Conservation (phyloP, 163 green algal genomes). For the Chloromonas sp. region DNA sequence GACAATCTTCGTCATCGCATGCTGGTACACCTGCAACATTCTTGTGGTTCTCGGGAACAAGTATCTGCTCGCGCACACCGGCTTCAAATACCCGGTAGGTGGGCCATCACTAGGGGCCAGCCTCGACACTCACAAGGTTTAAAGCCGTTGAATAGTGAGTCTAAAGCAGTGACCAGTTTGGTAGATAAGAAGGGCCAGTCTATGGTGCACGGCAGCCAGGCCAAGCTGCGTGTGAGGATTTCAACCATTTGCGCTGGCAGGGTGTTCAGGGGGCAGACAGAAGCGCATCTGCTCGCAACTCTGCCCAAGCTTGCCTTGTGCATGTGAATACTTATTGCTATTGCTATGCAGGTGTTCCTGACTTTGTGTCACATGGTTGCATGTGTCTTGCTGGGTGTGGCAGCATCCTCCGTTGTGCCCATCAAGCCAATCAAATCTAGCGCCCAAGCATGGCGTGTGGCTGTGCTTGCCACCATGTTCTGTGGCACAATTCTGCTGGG, state of each 20-base stretch:
- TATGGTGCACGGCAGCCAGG: too few relatives aligned
- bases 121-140: too few relatives aligned
- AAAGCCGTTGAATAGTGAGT: too few relatives aligned
- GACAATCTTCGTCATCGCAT: slow-evolving; percentile 7
- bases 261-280: too few relatives aligned
- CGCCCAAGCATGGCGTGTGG: slow-evolving; percentile 79
- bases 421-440: slow-evolving; percentile 63
- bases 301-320: too few relatives aligned
- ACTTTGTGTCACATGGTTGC: slow-evolving; percentile 89
- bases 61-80: slow-evolving; percentile 77
- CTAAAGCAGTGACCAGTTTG: too few relatives aligned
- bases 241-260: too few relatives aligned
- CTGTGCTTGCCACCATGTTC: slow-evolving; percentile 76
- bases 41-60: slow-evolving; percentile 94
- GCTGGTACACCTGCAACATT: slow-evolving; percentile 91
- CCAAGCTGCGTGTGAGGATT: too few relatives aligned
- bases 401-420: slow-evolving; percentile 22
- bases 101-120: too few relatives aligned
- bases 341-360: slow-evolving; percentile 65
- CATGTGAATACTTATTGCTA: too few relatives aligned
- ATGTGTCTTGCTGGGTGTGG: slow-evolving; percentile 57
- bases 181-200: too few relatives aligned
- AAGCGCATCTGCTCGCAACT: too few relatives aligned
- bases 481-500: slow-evolving; percentile 82
- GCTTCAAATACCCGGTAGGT: slow-evolving; percentile 47